A percentile compares a stretch with the other conserved stretches of the same genome.
Evolutionary conservation across 208 protist species (phyloP).

Genomic region (Crithidia expoeki): DNA sequence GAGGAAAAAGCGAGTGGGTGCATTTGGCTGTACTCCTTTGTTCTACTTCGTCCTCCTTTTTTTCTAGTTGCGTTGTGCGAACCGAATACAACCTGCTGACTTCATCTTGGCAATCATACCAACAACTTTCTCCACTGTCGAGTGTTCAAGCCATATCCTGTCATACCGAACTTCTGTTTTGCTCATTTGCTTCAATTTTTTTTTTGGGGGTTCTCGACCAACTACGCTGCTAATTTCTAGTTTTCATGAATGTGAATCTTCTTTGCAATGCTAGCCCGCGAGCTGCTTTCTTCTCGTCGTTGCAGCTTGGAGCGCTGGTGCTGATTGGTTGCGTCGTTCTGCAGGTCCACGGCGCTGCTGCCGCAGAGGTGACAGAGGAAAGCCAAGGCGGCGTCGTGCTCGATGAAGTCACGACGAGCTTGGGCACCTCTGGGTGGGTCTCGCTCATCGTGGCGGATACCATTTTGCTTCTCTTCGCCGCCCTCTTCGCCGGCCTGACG

Average conservation of each 20-base stretch:
- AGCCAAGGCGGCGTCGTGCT: neutral
- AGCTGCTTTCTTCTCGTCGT: slow-evolving; percentile 4
- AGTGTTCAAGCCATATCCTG: too few species aligned
- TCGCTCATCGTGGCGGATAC: slow-evolving; percentile 81
- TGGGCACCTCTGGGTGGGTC: slow-evolving; percentile 56
- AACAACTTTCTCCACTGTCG: too few species aligned
- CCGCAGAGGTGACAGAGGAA: neutral
- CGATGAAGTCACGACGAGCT: slow-evolving; percentile 17
- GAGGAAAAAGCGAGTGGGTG: too few species aligned
- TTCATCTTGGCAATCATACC: too few species aligned
- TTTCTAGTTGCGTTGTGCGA: too few species aligned
- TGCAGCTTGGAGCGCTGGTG: slow-evolving; percentile 4
- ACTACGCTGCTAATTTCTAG: neutral
- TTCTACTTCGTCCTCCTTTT: too few species aligned
- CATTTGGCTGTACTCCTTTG: too few species aligned
- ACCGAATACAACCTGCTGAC: too few species aligned
- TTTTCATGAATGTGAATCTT: slow-evolving; percentile 8
- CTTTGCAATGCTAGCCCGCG: slow-evolving; percentile 2
- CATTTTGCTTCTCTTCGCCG: slow-evolving; percentile 92
- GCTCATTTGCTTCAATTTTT: neutral
- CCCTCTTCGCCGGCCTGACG: slow-evolving; percentile 96
- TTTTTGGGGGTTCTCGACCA: slow-evolving; percentile 15
- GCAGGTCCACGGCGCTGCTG: neutral
- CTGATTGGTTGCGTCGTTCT: slow-evolving; percentile 1
- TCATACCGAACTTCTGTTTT: too few species aligned